These are phyloP conservation scores for Tarenaya hassleriana DNA, from an alignment of 345 rosid species.

Conservation along the genomic window DNA sequence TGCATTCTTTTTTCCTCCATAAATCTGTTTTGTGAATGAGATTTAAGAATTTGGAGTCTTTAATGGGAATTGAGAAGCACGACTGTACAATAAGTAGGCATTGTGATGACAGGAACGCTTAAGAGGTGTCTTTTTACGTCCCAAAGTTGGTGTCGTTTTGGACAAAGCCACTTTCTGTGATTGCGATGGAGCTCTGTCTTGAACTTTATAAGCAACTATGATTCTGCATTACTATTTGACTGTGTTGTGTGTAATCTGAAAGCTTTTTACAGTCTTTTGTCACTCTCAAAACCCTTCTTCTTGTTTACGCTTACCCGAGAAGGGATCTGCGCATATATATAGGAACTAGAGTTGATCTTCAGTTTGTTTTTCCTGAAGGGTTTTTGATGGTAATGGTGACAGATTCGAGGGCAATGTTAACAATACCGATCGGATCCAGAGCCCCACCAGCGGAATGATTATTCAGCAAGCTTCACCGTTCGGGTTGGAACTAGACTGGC, in stretches of 20 bases:
- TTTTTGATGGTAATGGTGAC: slow-evolving; percentile 52
- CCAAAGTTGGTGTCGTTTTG: not conserved
- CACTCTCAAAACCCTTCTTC: not conserved
- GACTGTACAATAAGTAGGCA: too few relatives aligned
- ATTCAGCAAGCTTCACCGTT: slow-evolving; percentile 35
- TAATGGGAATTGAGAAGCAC: too few relatives aligned
- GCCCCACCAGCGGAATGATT: slow-evolving; percentile 27
- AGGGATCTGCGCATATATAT: not conserved
- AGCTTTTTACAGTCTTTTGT: slow-evolving; percentile 3
- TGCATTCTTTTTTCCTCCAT: too few relatives aligned
- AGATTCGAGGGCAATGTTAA: slow-evolving; percentile 35
- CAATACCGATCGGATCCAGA: slow-evolving; percentile 27
- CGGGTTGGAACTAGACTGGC: slow-evolving; percentile 62
- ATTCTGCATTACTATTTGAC: too few relatives aligned
- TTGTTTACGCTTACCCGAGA: slow-evolving; percentile 1
- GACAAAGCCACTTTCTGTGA: slow-evolving; percentile 1
- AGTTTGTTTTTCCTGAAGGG: slow-evolving; percentile 34
- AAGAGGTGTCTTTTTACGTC: too few relatives aligned
- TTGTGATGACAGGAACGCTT: too few relatives aligned
- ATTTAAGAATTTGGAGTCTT: too few relatives aligned
- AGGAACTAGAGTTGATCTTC: too few relatives aligned
- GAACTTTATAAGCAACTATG: not conserved
- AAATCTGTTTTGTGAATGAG: too few relatives aligned
- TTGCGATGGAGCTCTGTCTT: slow-evolving; percentile 19
- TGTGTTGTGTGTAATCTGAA: too few relatives aligned